Conservation (phyloP, 2,329 filamentous ascomycete genomes). For the Colletotrichum paranaense region DNA sequence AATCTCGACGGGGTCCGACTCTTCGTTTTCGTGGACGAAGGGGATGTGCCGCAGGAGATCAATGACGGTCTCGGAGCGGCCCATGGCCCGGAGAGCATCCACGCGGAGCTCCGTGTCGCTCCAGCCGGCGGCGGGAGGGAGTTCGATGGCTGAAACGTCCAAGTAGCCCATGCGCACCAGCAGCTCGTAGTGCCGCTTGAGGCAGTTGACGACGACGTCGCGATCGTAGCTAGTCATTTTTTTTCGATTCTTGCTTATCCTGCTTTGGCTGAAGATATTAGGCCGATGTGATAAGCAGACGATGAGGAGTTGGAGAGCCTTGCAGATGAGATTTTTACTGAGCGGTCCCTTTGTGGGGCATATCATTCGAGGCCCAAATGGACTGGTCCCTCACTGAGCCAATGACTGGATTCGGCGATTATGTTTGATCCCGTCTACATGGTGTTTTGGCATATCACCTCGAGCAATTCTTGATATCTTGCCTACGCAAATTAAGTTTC, state of each 20-base stretch:
- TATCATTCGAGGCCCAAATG: constrained; percentile 13
- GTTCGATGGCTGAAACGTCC: constrained; percentile 16
- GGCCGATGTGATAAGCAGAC: neutral
- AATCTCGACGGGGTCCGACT: constrained; percentile 25
- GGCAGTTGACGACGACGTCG: constrained; percentile 25
- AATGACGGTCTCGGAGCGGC: constrained; percentile 31
- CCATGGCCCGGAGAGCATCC: constrained; percentile 35
- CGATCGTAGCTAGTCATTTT: constrained; percentile 23
- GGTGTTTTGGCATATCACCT: neutral
- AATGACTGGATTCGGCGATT: neutral
- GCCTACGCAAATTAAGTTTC: neutral
- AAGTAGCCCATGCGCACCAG: constrained; percentile 34
- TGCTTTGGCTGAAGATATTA: neutral
- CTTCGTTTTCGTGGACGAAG: constrained; percentile 31
- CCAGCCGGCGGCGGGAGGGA: constrained; percentile 26
- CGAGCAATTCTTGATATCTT: neutral
- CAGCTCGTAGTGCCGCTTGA: constrained; percentile 32
- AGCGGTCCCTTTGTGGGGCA: constrained; percentile 28
- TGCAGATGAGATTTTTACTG: constrained; percentile 24
- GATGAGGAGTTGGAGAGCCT: neutral
- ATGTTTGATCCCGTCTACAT: neutral
- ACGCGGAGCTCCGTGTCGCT: constrained; percentile 31
- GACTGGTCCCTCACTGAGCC: constrained; percentile 11
- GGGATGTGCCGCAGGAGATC: constrained; percentile 32
- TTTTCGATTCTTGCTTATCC: neutral